Evolutionary conservation across 2,329 filamentous ascomycete species (phyloP).

Genomic region (Metarhizium album): DNA sequence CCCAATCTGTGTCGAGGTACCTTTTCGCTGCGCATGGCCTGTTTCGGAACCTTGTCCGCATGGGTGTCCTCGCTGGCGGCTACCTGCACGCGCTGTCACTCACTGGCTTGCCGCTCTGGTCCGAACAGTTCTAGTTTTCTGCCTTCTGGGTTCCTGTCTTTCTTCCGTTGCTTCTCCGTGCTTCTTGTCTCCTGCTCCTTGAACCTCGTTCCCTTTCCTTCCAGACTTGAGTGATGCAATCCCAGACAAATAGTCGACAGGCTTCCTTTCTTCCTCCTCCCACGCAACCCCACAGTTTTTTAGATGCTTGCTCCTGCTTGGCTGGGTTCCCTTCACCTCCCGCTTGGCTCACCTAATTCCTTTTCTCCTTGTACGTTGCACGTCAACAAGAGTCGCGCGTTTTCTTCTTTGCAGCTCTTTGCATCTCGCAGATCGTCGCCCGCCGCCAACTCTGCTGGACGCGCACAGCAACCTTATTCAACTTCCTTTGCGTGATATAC

Average conservation of each 20-base stretch:
- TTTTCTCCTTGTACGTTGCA: slow-evolving; percentile 17
- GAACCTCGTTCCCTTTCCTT: slow-evolving; percentile 1
- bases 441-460: slow-evolving; percentile 7
- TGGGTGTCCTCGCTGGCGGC: slow-evolving; percentile 1
- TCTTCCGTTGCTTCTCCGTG: background rate
- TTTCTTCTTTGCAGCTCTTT: slow-evolving; percentile 7
- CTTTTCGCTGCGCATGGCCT: slow-evolving; percentile 3
- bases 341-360: slow-evolving; percentile 14
- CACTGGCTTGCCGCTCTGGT: slow-evolving; percentile 3
- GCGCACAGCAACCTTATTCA: slow-evolving; percentile 7
- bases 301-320: slow-evolving; percentile 8
- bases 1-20: slow-evolving; percentile 7
- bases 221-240: background rate
- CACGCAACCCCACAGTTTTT: slow-evolving; percentile 11
- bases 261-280: slow-evolving; percentile 2
- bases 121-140: slow-evolving; percentile 1
- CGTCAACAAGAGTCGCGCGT: slow-evolving; percentile 12
- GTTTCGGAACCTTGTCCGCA: slow-evolving; percentile 7
- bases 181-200: background rate
- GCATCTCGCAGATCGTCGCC: slow-evolving; percentile 2
- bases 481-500: slow-evolving; percentile 1
- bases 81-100: slow-evolving; percentile 4
- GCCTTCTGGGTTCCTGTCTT: background rate
- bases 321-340: slow-evolving; percentile 10
- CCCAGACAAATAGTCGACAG: background rate